Evolutionary conservation across 2,329 filamentous ascomycete species (phyloP).

Genomic region (Penicillium glabrum): DNA sequence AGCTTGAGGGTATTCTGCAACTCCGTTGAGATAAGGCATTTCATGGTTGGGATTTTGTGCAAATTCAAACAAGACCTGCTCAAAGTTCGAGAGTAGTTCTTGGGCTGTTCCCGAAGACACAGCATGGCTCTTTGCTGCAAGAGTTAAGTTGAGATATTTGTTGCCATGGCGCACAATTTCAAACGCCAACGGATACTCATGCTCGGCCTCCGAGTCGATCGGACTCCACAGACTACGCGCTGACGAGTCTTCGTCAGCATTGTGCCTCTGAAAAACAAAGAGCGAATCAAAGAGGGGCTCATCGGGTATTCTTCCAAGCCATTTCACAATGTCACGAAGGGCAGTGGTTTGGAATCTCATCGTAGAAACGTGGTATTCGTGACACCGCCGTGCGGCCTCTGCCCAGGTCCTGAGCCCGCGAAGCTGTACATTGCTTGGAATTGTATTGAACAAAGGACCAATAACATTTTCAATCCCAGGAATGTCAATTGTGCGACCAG

Average conservation of each 20-base stretch:
- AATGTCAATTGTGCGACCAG: constrained; percentile 72
- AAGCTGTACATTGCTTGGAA: constrained; percentile 65
- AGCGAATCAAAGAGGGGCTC: constrained; percentile 72
- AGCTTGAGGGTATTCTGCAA: not conserved
- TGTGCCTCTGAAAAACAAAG: constrained; percentile 73
- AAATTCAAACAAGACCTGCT: constrained; percentile 38
- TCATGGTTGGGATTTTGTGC: constrained; percentile 29
- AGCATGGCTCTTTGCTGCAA: constrained; percentile 58
- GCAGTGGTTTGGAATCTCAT: constrained; percentile 77
- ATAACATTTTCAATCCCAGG: constrained; percentile 64
- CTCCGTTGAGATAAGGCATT: constrained; percentile 15
- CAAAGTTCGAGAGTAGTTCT: constrained; percentile 46
- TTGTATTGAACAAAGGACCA: constrained; percentile 86
- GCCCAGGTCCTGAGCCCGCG: constrained; percentile 55
- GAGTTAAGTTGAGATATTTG: constrained; percentile 53
- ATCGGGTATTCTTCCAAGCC: constrained; percentile 60
- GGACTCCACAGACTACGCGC: constrained; percentile 55
- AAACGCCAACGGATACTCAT: constrained; percentile 75
- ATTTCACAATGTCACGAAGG: constrained; percentile 77
- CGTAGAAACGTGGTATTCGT: constrained; percentile 67
- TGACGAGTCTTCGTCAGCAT: constrained; percentile 17
- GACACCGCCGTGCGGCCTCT: constrained; percentile 62
- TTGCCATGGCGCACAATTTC: constrained; percentile 62
- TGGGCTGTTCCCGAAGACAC: constrained; percentile 36
- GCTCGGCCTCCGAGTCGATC: constrained; percentile 47